These are phyloP conservation scores for Trapa incisa DNA, from an alignment of 345 rosid genomes.

Conservation along the genomic window DNA sequence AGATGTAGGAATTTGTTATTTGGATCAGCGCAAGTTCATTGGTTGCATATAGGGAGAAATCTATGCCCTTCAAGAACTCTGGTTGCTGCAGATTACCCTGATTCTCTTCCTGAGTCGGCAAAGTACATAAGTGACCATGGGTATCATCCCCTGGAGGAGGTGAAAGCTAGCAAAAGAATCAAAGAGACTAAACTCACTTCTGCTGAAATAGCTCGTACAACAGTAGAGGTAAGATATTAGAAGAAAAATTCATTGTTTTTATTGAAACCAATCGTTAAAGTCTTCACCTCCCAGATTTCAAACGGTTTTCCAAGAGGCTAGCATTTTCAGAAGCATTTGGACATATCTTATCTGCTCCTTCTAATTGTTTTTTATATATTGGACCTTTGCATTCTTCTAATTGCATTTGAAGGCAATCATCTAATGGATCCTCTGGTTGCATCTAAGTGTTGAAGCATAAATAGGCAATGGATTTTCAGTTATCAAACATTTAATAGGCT, in stretches of 20 bases:
- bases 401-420: not conserved
- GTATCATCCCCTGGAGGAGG: slow-evolving; percentile 89
- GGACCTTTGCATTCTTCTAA: not conserved
- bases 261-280: not conserved
- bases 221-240: slow-evolving; percentile 47
- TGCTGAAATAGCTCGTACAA: slow-evolving; percentile 78
- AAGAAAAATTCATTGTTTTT: not conserved
- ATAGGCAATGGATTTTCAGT: not conserved
- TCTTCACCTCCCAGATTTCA: not conserved
- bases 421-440: not conserved
- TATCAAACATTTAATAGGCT: not conserved
- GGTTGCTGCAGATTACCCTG: slow-evolving; percentile 96
- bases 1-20: slow-evolving; percentile 38
- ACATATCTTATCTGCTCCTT: no score
- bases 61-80: slow-evolving; percentile 58
- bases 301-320: not conserved
- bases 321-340: not conserved
- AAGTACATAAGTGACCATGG: slow-evolving; percentile 37
- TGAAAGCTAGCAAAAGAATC: slow-evolving; percentile 41
- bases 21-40: slow-evolving; percentile 43
- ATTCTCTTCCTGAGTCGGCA: slow-evolving; percentile 84
- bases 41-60: slow-evolving; percentile 43
- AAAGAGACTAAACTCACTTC: slow-evolving; percentile 59
- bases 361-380: not conserved
- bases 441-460: not conserved